Conservation (phyloP, 768 basidiomycete species). For the Tulasnella sp. region DNA sequence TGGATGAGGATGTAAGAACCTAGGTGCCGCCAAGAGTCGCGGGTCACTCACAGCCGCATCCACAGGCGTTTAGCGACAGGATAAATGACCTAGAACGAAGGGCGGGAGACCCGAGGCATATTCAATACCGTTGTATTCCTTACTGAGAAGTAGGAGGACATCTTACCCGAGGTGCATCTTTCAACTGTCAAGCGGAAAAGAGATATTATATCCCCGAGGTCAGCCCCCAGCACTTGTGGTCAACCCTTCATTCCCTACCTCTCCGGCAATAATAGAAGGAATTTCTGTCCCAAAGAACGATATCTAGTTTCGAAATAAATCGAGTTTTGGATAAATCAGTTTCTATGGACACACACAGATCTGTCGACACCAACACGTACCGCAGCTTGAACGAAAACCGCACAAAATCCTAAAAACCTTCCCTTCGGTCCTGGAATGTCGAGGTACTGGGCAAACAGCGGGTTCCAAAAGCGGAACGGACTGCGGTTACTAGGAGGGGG, state of each 20-base stretch:
- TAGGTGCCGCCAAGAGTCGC: background rate
- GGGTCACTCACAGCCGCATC: background rate
- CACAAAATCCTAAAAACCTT: conserved; percentile 60
- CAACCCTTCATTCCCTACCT: background rate
- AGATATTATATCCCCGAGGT: background rate
- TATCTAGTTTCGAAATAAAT: background rate
- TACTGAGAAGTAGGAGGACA: no score
- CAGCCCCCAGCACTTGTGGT: background rate
- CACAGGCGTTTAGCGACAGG: background rate
- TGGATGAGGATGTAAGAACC: background rate
- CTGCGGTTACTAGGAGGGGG: background rate
- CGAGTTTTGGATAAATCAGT: background rate
- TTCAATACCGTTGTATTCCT: background rate
- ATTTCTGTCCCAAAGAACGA: conserved; percentile 24
- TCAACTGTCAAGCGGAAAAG: background rate
- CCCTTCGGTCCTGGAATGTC: conserved; percentile 49
- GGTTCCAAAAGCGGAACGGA: conserved; percentile 32
- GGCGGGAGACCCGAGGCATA: background rate
- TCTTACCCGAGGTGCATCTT: conserved; percentile 15
- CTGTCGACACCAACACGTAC: background rate
- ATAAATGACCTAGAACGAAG: background rate
- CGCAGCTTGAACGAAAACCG: conserved; percentile 55
- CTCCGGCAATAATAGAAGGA: conserved; percentile 14
- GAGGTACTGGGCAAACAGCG: conserved; percentile 57
- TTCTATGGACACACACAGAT: conserved; percentile 4